These are phyloP conservation scores for Primulina eburnea DNA, from an alignment of 257 asterid genomes.

Conservation along the genomic window DNA sequence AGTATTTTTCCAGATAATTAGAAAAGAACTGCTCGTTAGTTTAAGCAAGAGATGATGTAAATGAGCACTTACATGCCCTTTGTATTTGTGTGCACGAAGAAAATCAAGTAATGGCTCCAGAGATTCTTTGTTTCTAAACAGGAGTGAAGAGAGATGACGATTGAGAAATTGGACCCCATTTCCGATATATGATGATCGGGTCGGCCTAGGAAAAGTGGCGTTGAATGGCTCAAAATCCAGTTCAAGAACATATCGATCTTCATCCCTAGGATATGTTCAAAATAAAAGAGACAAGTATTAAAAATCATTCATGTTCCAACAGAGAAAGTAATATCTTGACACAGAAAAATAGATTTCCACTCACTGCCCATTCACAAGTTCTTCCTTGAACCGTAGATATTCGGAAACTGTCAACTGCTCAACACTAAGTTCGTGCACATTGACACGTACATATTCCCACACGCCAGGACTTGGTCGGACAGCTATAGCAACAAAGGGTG, in stretches of 20 bases:
- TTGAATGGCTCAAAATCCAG: constrained; percentile 40
- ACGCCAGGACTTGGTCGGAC: constrained; percentile 42
- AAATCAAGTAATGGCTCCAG: constrained; percentile 29
- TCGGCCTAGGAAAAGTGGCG: constrained; percentile 27
- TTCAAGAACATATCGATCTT: constrained; percentile 27
- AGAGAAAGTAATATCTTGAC: neutral
- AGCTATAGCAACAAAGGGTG: constrained; percentile 39
- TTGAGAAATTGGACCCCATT: constrained; percentile 38
- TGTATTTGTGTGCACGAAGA: constrained; percentile 30
- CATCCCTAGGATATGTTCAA: neutral
- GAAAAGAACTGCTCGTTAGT: no score
- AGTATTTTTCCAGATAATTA: no score
- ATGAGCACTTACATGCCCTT: constrained; percentile 27
- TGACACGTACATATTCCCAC: constrained; percentile 36
- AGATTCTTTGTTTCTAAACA: constrained; percentile 31
- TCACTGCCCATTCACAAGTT: constrained; percentile 29
- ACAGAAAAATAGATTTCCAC: neutral
- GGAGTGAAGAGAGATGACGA: constrained; percentile 31
- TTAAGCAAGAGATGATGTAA: neutral
- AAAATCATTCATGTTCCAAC: neutral
- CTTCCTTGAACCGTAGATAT: constrained; percentile 34
- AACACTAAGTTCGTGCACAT: constrained; percentile 24
- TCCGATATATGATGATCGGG: constrained; percentile 32
- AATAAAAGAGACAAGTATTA: neutral
- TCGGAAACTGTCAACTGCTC: constrained; percentile 26